A percentile compares a stretch with the other conserved stretches of the same genome.
phyloP scores from a whole-genome alignment of 169 alveolate species.

The Cryptosporidium andersoni region DNA sequence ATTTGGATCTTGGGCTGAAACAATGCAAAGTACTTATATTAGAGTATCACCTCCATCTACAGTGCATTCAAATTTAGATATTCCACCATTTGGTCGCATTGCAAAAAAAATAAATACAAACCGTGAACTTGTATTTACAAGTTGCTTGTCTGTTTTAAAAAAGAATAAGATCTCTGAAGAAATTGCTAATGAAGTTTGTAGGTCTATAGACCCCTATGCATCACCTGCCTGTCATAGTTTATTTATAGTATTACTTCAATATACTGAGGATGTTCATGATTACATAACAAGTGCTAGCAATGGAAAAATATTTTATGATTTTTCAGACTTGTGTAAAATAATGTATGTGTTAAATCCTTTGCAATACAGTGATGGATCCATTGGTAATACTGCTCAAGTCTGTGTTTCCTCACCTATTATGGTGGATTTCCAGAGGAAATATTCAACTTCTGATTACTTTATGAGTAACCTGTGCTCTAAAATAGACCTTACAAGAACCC shows the following conservation, averaged over 20 bases:
- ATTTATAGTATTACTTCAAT: slow-evolving; percentile 37
- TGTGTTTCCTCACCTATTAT: slow-evolving; percentile 37
- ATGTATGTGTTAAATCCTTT: slow-evolving; percentile 44
- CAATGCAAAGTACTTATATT: slow-evolving; percentile 9
- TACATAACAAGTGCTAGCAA: slow-evolving; percentile 32
- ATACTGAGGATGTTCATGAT: slow-evolving; percentile 34
- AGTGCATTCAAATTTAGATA: slow-evolving; percentile 2
- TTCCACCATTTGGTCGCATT: slow-evolving; percentile 1
- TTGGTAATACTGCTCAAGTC: slow-evolving; percentile 24
- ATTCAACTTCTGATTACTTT: slow-evolving; percentile 6
- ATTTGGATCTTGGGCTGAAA: slow-evolving; percentile 25
- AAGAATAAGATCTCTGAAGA: slow-evolving; percentile 33
- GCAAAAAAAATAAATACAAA: slow-evolving; percentile 14
- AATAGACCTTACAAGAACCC: slow-evolving; percentile 52
- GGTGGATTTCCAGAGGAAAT: slow-evolving; percentile 44
- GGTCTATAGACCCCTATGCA: slow-evolving; percentile 54
- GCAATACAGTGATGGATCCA: neutral
- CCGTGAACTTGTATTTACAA: slow-evolving; percentile 33
- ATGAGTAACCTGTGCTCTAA: slow-evolving; percentile 63
- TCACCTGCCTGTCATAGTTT: slow-evolving; percentile 66
- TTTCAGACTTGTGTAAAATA: slow-evolving; percentile 42
- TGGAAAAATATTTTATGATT: slow-evolving; percentile 44
- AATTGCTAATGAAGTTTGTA: slow-evolving; percentile 61
- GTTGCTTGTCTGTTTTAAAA: slow-evolving; percentile 44
- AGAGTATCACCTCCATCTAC: slow-evolving; percentile 60